A percentile compares a stretch with the other conserved stretches of the same genome.
phyloP scores from a whole-genome alignment of 768 basidiomycete genomes.

The Lentinula edodes region DNA sequence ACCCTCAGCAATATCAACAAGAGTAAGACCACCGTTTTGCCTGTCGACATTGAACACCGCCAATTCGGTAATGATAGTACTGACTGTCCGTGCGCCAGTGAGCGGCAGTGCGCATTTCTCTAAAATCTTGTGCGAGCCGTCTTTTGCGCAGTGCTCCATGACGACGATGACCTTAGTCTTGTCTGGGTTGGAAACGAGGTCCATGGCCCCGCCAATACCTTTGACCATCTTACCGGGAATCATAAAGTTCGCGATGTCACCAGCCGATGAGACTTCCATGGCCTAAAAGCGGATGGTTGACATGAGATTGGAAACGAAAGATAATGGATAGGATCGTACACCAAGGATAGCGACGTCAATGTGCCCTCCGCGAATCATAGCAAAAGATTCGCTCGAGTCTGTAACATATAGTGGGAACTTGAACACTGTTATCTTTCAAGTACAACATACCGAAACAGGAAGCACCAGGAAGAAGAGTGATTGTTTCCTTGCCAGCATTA shows the following conservation, averaged over 20 bases:
- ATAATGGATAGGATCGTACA: constrained; percentile 35
- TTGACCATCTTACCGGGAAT: constrained; percentile 92
- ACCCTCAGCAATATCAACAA: constrained; percentile 83
- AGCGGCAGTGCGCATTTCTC: constrained; percentile 77
- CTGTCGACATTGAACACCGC: constrained; percentile 89
- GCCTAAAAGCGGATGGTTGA: constrained; percentile 40
- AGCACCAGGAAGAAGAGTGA: constrained; percentile 88
- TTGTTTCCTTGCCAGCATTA: constrained; percentile 93
- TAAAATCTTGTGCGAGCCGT: constrained; percentile 86
- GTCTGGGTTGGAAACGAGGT: constrained; percentile 93
- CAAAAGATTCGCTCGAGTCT: constrained; percentile 93
- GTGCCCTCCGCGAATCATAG: constrained; percentile 97
- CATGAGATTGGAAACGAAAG: neutral
- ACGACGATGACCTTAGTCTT: constrained; percentile 88
- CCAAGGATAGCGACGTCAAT: constrained; percentile 92
- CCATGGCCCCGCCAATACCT: constrained; percentile 95
- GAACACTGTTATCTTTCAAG: neutral
- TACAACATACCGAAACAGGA: constrained; percentile 72
- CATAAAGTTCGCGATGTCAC: constrained; percentile 98
- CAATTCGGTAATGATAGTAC: constrained; percentile 90
- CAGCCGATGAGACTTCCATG: constrained; percentile 91
- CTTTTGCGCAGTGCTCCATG: constrained; percentile 88
- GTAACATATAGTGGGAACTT: constrained; percentile 4
- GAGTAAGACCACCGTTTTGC: constrained; percentile 57
- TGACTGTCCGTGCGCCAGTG: constrained; percentile 84